Base-by-base conservation (phyloP, 768 basidiomycete species). In the Auricularia heimuer region DNA sequence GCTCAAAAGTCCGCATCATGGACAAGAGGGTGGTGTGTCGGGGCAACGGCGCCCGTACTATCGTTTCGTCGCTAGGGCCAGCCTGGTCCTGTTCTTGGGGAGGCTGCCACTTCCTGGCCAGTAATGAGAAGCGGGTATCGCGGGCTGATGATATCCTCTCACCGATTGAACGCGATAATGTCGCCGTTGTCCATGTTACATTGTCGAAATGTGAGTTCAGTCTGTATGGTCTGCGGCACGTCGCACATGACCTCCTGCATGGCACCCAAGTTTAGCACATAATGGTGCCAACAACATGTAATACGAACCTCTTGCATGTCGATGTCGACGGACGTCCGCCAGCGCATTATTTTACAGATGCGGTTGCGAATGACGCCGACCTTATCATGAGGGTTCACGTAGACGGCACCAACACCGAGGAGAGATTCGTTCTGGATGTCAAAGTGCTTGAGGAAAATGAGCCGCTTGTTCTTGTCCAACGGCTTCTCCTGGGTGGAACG, bases 371-470 rank as follows among this genome's bases (percentile, higher is more conserved):
- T 60, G 7, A 35, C 56, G 56, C 24, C 56, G 3, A 60, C 56
- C 56, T 60, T 29, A 4, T 60, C 56, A 8, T 60, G 21, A 12
- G 56, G 56, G 24, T 24, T 29, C 11, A 60, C 56, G 34, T 60
- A 60, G 16, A 60, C 56, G 1, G 56, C 56, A 10, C 56, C 56
- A 60, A 60, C 56, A 8, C 56, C 56, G 6, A 29, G 29, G 10
- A 60, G 56, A 1, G 56, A 60, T 24, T 60, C 56, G 56, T 34
- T 34, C 21, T 14, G 56, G 34, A 60, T 60, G 24, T 60, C 56
- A 29, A 60, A 60, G 24, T 60, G 56, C 33, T 60, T 60, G 24
- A 60, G 56, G 56, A 60, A 60, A 29, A 60, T 60, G 29, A 60
- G 56, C 29, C 56, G 56, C 18, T 60, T 60, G 24, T 29, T 60